Conservation (phyloP, 1,139 yeast species). For the Fermentozyma sake region DNA sequence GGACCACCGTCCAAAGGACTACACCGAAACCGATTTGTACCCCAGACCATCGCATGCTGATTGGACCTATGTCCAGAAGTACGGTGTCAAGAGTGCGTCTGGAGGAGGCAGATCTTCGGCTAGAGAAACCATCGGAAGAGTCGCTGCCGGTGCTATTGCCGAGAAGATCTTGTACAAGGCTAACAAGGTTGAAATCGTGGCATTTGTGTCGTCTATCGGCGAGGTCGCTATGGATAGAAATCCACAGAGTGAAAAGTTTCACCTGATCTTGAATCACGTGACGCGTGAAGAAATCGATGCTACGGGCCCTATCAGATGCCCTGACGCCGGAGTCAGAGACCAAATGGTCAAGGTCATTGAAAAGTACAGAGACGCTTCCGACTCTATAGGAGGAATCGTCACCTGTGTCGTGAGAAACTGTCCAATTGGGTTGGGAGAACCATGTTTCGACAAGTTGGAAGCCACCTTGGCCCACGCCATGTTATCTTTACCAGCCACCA, state of each 20-base stretch:
- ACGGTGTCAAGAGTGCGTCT: slow-evolving; percentile 87
- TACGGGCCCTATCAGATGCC: slow-evolving; percentile 91
- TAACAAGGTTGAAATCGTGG: slow-evolving; percentile 88
- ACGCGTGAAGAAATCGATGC: slow-evolving; percentile 88
- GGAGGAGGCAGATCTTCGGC: slow-evolving; percentile 99
- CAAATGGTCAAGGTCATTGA: slow-evolving; percentile 86
- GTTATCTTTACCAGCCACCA: slow-evolving; percentile 95
- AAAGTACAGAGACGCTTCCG: slow-evolving; percentile 78
- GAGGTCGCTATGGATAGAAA: slow-evolving; percentile 69
- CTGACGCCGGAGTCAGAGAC: slow-evolving; percentile 66
- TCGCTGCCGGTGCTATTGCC: slow-evolving; percentile 98
- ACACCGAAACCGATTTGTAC: slow-evolving; percentile 87
- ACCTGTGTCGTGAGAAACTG: slow-evolving; percentile 94
- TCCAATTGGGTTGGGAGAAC: slow-evolving; percentile 95
- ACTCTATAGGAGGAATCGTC: slow-evolving; percentile 96
- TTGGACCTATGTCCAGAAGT: slow-evolving; percentile 84
- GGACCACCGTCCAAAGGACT: slow-evolving; percentile 96
- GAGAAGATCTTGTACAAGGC: slow-evolving; percentile 79
- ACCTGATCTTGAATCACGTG: slow-evolving; percentile 61
- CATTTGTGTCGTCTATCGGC: slow-evolving; percentile 92
- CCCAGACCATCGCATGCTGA: slow-evolving; percentile 99
- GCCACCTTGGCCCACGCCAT: slow-evolving; percentile 95
- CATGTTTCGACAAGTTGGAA: slow-evolving; percentile 93
- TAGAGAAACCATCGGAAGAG: slow-evolving; percentile 96
- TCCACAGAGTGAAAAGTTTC: slow-evolving; percentile 61